Base-by-base conservation (phyloP, 208 protist species). In the Blechomonas ayalai region DNA sequence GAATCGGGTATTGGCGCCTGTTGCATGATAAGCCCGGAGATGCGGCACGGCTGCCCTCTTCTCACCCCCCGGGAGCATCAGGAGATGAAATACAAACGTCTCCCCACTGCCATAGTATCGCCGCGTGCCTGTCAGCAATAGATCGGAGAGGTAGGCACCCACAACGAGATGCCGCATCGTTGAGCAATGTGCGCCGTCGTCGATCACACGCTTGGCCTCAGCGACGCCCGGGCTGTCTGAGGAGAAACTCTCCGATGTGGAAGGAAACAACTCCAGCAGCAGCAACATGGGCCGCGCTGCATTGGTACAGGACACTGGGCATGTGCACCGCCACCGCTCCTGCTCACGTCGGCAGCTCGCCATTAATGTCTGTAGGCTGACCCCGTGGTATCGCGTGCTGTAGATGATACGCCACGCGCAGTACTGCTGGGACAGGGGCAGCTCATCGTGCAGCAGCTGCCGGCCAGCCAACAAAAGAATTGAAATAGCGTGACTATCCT, bases 81-180 rank as follows among this genome's bases (percentile, higher is more conserved):
- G 55, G 9, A 90, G 23, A 42, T 90, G 82, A 54, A 84, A 90
- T 0, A 90, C 71, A 67, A 90, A 90, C 6, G 70, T 83, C 4
- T 77, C 73, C 35, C 47, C 53, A 8, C 23, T 65, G 29, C 82
- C 82, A 53, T 86, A 90, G 66, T 80, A 90, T 3, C 74, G 73
- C 0, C 58, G 70, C 0, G 54, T 66, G 23, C 76, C 67, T 3
- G 52, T 12, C 1, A 35, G 48, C 7, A 83, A 56, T 19, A 70
- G 26, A 29, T 86, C 53, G 23, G 73, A 84, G 9, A 90, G 50
- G 34, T 55, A 86, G 0, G 71, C 82, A 1, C 82, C 82, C 38
- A 90, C 60, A 22, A 83, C 24, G 39, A 68, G 25, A 75, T 25
- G 26, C 56, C 52, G 41, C 73, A 42, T 35, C 28, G 28, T 9